Evolutionary conservation across 179 eudicot genomes (phyloP).

Genomic region (Patellifolia procumbens): DNA sequence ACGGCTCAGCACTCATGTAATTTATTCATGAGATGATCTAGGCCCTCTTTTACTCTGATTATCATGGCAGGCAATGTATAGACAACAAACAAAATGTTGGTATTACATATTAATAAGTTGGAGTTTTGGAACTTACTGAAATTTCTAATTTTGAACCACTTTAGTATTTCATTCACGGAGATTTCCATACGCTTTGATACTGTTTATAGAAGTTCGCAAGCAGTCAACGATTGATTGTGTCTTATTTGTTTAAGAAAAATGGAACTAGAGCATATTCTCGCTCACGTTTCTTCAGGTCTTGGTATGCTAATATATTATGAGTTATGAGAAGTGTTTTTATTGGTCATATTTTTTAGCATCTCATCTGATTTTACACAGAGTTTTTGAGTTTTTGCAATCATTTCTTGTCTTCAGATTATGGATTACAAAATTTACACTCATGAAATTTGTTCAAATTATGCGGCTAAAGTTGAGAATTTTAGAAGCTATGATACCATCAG

Average conservation of each 20-base stretch:
- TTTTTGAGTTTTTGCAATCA: not conserved
- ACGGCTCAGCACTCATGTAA: not conserved
- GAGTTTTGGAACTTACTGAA: not conserved
- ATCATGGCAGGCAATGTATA: not conserved
- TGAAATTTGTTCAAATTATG: slow-evolving; percentile 86
- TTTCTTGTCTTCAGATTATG: slow-evolving; percentile 68
- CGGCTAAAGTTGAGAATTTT: slow-evolving; percentile 87
- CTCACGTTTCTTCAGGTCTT: not conserved
- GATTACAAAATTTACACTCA: slow-evolving; percentile 94
- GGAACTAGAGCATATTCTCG: not conserved
- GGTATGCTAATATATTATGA: not conserved
- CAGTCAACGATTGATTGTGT: not conserved
- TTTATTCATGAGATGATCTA: not conserved
- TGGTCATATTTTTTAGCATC: not conserved
- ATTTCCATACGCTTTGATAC: not conserved
- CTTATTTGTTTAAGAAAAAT: not conserved
- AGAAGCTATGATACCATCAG: slow-evolving; percentile 91
- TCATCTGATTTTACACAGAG: not conserved
- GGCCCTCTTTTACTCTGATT: not conserved
- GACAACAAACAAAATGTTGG: not conserved
- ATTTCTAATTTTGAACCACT: not conserved
- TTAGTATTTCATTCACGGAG: not conserved
- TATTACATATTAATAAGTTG: not conserved
- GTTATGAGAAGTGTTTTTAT: not conserved
- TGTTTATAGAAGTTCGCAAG: not conserved